Evolutionary conservation across 129 eudicot species (phyloP).

Genomic region (Flaveria brownii): DNA sequence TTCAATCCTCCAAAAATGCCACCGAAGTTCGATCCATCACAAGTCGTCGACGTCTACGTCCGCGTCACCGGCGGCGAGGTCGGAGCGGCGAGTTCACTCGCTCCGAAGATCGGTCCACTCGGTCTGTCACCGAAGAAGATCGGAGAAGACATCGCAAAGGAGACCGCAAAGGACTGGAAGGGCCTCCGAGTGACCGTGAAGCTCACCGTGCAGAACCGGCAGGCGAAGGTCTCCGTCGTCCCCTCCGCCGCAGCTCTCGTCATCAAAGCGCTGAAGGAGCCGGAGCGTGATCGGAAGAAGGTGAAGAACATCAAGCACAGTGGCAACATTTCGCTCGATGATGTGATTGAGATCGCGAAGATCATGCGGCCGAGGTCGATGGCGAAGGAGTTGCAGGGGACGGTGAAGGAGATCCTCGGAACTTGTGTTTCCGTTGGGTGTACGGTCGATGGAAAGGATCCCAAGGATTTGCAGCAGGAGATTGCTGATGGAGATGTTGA

Average conservation of each 20-base stretch:
- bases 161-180: slow-evolving; percentile 51
- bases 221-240: slow-evolving; percentile 46
- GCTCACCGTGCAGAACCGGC: slow-evolving; percentile 47
- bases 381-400: slow-evolving; percentile 50
- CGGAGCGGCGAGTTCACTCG: slow-evolving; percentile 47
- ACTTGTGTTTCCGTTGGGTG: slow-evolving; percentile 46
- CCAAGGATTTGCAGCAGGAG: slow-evolving; percentile 50
- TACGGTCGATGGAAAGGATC: slow-evolving; percentile 47
- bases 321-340: slow-evolving; percentile 39
- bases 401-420: slow-evolving; percentile 53
- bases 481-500: slow-evolving; percentile 45
- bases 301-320: slow-evolving; percentile 45
- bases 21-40: slow-evolving; percentile 47
- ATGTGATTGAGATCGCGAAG: slow-evolving; percentile 44
- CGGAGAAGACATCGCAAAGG: slow-evolving; percentile 53
- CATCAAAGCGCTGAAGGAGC: slow-evolving; percentile 46
- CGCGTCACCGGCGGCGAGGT: slow-evolving; percentile 55
- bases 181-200: slow-evolving; percentile 45
- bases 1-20: slow-evolving; percentile 33
- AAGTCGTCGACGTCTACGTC: slow-evolving; percentile 48
- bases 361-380: slow-evolving; percentile 40
- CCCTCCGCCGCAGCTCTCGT: slow-evolving; percentile 50
- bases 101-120: slow-evolving; percentile 47
- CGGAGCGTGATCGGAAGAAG: slow-evolving; percentile 47
- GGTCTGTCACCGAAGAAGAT: slow-evolving; percentile 50